Percentiles rank a stretch among this genome's conserved stretches.
Conservation (phyloP, 164 flowering plant genomes). For the Tetrastigma voinierianum region DNA sequence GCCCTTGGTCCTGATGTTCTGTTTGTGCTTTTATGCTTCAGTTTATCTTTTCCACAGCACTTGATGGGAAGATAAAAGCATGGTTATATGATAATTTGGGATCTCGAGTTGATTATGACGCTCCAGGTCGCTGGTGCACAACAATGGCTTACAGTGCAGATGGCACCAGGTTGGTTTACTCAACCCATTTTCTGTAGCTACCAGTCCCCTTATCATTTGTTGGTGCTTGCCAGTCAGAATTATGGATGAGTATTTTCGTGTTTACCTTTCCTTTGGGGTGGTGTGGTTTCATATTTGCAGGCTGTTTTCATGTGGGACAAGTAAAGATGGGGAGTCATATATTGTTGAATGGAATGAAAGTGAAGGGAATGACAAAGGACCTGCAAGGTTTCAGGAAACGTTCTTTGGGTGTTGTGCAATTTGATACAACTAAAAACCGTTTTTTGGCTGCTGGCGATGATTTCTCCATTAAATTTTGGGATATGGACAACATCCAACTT, state of each 20-base stretch:
- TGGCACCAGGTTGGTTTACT: conserved; percentile 66
- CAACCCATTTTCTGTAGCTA: not conserved
- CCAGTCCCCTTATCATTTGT: not conserved
- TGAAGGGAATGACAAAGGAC: conserved; percentile 83
- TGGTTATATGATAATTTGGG: conserved; percentile 91
- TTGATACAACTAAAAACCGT: conserved; percentile 78
- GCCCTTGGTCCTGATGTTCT: conserved; percentile 10
- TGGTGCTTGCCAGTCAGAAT: not conserved
- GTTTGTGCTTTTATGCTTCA: conserved; percentile 24
- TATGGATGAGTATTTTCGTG: not conserved
- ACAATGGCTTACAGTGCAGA: conserved; percentile 94
- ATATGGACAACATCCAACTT: conserved; percentile 74
- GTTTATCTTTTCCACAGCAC: conserved; percentile 92
- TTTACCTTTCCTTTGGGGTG: conserved; percentile 3
- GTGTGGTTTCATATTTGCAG: conserved; percentile 28
- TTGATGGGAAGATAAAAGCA: conserved; percentile 93
- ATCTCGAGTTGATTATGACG: conserved; percentile 88
- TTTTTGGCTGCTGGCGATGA: conserved; percentile 92
- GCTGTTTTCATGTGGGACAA: conserved; percentile 89
- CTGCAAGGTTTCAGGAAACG: conserved; percentile 79
- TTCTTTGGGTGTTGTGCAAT: conserved; percentile 78
- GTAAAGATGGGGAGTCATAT: conserved; percentile 85
- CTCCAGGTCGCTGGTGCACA: conserved; percentile 92
- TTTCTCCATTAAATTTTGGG: conserved; percentile 81
- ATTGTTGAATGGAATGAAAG: conserved; percentile 96